phyloP scores from a whole-genome alignment of 2,329 filamentous ascomycete genomes.

The Aspergillus transmontanensis region DNA sequence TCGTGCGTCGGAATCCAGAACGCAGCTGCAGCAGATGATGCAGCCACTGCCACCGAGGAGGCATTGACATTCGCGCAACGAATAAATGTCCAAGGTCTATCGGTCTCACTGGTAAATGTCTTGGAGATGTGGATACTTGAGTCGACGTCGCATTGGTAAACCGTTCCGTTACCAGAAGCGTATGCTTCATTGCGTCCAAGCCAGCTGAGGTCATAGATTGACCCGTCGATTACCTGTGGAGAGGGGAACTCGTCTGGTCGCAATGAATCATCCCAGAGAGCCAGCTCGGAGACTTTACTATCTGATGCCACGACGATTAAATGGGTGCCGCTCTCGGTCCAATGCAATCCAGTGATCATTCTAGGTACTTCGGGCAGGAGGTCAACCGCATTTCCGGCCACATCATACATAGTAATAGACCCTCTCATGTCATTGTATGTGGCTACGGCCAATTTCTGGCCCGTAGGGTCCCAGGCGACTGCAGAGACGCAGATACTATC shows the following conservation, averaged over 20 bases:
- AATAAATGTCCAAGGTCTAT: slow-evolving; percentile 46
- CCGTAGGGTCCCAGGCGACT: slow-evolving; percentile 49
- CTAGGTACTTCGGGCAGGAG: slow-evolving; percentile 48
- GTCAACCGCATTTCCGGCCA: slow-evolving; percentile 46
- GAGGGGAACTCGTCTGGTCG: slow-evolving; percentile 41
- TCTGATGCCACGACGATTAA: slow-evolving; percentile 48
- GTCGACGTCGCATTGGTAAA: slow-evolving; percentile 45
- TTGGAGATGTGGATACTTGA: slow-evolving; percentile 40
- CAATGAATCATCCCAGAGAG: slow-evolving; percentile 46
- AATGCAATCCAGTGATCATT: slow-evolving; percentile 47
- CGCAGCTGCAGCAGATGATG: slow-evolving; percentile 39
- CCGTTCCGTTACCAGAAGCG: slow-evolving; percentile 42
- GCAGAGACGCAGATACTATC: slow-evolving; percentile 44
- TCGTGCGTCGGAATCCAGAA: slow-evolving; percentile 51
- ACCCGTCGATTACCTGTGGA: slow-evolving; percentile 39
- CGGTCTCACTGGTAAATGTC: slow-evolving; percentile 34
- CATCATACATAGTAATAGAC: slow-evolving; percentile 48
- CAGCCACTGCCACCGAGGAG: slow-evolving; percentile 41
- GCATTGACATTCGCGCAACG: slow-evolving; percentile 33
- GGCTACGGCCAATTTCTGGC: slow-evolving; percentile 49
- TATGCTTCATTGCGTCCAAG: slow-evolving; percentile 39
- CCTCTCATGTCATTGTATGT: slow-evolving; percentile 47
- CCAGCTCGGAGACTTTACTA: slow-evolving; percentile 43
- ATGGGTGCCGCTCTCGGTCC: slow-evolving; percentile 42
- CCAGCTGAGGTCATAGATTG: slow-evolving; percentile 49